Evolutionary conservation across 2,329 filamentous ascomycete species (phyloP), one percentile per base, ranked within the genome.

Genomic region (Blastomyces percursus): DNA sequence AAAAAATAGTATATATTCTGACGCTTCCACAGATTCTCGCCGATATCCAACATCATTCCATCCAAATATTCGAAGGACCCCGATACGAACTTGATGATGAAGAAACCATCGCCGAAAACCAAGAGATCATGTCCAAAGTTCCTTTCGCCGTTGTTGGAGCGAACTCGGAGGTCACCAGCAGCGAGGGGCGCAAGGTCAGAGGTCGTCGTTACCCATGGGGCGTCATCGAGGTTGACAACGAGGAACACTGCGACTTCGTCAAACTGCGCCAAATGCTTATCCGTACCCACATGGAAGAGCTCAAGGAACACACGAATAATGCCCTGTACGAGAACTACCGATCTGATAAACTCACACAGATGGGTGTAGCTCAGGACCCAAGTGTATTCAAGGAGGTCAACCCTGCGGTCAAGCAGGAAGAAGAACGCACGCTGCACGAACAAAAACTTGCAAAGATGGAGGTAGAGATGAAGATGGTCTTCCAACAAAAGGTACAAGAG

Each of bases 361-460:
- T 99, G 93, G 94, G 94, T 76, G 93, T 99, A 71, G 92, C 93
- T 68, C 94, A 99, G 78, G 94, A 99, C 80, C 92, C 92, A 70
- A 96, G 90, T 76, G 94, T 99, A 71, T 99, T 99, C 90, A 99
- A 99, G 86, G 94, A 99, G 86, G 91, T 99, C 84, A 99, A 99
- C 85, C 94, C 94, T 67, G 93, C 94, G 56, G 94, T 97, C 80
- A 99, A 99, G 88, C 94, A 99, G 80, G 94, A 99, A 78, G 94
- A 99, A 81, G 94, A 99, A 83, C 91, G 94, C 72, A 88, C 90
- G 67, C 84, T 99, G 70, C 94, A 99, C 84, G 94, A 99, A 81
- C 92, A 96, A 84, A 99, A 99, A 84, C 90, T 99, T 71, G 91
- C 93, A 78, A 99, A 99, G 90, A 99, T 99, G 94, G 94, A 99